Conservation (phyloP, 2,329 filamentous ascomycete species). For the Aspergillus sergii region DNA sequence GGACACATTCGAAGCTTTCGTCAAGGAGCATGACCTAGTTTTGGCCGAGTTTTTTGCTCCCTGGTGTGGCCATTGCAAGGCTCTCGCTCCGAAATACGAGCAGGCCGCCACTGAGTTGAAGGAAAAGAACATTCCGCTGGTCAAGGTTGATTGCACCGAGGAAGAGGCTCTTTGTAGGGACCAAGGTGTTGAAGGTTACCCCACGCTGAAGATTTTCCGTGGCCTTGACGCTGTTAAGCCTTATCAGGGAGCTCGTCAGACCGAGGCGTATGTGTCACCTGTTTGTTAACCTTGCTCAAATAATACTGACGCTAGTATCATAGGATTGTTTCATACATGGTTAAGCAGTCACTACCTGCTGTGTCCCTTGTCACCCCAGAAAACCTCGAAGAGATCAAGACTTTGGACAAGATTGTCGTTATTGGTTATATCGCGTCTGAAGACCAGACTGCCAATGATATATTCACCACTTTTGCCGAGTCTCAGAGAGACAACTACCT, state of each 20-base stretch:
- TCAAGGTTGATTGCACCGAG: slow-evolving; percentile 80
- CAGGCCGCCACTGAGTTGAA: slow-evolving; percentile 52
- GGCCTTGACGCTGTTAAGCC: slow-evolving; percentile 77
- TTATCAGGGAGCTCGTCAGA: slow-evolving; percentile 89
- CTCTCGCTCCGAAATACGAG: slow-evolving; percentile 67
- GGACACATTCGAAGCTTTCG: slow-evolving; percentile 83
- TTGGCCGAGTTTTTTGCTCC: slow-evolving; percentile 97
- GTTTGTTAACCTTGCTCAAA: not conserved
- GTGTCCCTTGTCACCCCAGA: slow-evolving; percentile 82
- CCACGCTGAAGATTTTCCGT: slow-evolving; percentile 98
- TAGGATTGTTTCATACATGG: slow-evolving; percentile 83
- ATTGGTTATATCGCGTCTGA: slow-evolving; percentile 82
- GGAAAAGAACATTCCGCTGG: slow-evolving; percentile 51
- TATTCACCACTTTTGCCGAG: slow-evolving; percentile 73
- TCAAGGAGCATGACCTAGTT: slow-evolving; percentile 83
- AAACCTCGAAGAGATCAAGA: slow-evolving; percentile 94
- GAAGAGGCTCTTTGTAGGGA: slow-evolving; percentile 88
- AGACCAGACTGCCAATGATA: slow-evolving; percentile 83
- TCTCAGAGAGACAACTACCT: slow-evolving; percentile 86
- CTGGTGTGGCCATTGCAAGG: slow-evolving; percentile 99
- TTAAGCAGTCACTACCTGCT: slow-evolving; percentile 93
- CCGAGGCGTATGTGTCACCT: slow-evolving; percentile 59
- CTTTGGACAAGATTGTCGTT: slow-evolving; percentile 91
- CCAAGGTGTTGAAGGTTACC: slow-evolving; percentile 94
- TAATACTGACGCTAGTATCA: not conserved